phyloP scores from a whole-genome alignment of 305 asterid species.

The Petunia hybrid region DNA sequence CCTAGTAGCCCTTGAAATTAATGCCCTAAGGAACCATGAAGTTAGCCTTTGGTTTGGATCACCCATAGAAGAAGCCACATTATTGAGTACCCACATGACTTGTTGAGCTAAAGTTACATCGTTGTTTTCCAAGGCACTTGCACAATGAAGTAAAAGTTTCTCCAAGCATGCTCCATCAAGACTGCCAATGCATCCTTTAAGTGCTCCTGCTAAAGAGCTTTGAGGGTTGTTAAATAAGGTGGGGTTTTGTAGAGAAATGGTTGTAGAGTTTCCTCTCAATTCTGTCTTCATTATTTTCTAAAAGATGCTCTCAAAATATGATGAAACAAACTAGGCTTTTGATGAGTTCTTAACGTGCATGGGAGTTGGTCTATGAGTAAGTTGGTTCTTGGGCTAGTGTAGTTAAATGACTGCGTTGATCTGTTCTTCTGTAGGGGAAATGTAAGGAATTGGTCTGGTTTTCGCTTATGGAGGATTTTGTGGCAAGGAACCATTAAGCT shows the following conservation, averaged over 20 bases:
- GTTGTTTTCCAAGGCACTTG: constrained; percentile 67
- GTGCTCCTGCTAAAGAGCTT: constrained; percentile 52
- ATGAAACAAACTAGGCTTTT: background rate
- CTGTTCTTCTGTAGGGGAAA: too few relatives aligned
- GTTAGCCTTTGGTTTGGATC: constrained; percentile 82
- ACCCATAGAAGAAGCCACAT: constrained; percentile 72
- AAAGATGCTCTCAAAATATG: background rate
- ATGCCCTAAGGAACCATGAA: constrained; percentile 66
- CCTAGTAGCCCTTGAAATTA: constrained; percentile 64
- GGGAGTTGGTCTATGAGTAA: background rate
- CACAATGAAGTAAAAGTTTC: constrained; percentile 77
- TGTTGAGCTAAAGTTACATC: constrained; percentile 85
- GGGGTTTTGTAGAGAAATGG: constrained; percentile 53
- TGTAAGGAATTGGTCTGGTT: too few relatives aligned
- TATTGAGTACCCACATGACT: constrained; percentile 92
- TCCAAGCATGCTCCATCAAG: constrained; percentile 84
- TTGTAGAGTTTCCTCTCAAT: constrained; percentile 42
- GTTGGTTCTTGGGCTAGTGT: background rate
- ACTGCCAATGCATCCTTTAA: constrained; percentile 59
- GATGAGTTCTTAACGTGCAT: background rate
- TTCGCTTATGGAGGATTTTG: too few relatives aligned
- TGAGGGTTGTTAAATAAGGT: constrained; percentile 47
- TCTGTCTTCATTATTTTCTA: constrained; percentile 59
- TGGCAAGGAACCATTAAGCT: too few relatives aligned
- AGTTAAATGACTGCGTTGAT: background rate